Evolutionary conservation across 2,329 filamentous ascomycete genomes (phyloP).

Genomic region (Fusarium sp.): DNA sequence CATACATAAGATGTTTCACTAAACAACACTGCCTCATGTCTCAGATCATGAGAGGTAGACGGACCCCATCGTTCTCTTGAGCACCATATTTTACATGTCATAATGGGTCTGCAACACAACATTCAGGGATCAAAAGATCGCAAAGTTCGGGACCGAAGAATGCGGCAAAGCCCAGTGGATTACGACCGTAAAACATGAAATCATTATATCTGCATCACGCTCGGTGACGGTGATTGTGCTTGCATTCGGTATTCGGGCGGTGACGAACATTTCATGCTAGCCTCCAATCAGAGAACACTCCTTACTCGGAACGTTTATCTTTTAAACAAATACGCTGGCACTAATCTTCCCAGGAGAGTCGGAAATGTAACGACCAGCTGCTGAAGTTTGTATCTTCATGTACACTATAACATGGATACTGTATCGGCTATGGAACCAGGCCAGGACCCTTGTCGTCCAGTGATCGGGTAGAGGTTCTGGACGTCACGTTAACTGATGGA

Average conservation of each 20-base stretch:
- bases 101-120: neutral
- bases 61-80: constrained; percentile 1
- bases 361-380: constrained; percentile 1
- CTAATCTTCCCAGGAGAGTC: neutral
- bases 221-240: neutral
- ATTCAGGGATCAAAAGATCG: neutral
- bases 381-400: constrained; percentile 20
- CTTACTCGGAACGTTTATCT: neutral
- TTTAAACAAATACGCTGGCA: neutral
- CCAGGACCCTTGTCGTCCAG: constrained; percentile 21
- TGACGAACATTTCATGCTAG: neutral
- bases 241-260: neutral
- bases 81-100: neutral
- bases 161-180: neutral
- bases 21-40: constrained; percentile 15
- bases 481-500: constrained; percentile 17
- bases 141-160: constrained; percentile 7
- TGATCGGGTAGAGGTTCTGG: constrained; percentile 9
- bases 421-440: constrained; percentile 27
- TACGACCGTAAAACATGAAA: neutral
- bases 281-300: neutral
- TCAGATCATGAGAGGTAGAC: constrained; percentile 6
- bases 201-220: neutral
- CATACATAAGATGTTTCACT: constrained; percentile 15
- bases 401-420: constrained; percentile 11